These are phyloP conservation scores for Thermothielavioides terrestris DNA, from an alignment of 495 filamentous ascomycete genomes.

Conservation along the genomic window DNA sequence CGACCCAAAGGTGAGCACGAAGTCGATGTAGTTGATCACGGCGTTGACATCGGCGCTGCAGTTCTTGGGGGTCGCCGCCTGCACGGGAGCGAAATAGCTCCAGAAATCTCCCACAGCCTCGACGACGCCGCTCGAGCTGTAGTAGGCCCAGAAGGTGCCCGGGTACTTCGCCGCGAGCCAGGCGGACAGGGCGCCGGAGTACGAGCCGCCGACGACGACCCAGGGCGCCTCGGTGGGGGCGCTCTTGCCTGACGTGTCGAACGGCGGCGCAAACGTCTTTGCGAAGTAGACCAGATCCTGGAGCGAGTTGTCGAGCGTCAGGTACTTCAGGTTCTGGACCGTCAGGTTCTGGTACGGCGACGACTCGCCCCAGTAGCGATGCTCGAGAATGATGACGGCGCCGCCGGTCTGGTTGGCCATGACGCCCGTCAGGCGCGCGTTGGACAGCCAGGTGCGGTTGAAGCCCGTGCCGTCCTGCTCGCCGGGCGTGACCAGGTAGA, in stretches of 20 bases:
- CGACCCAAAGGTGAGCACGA: slow-evolving; percentile 34
- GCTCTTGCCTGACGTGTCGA: slow-evolving; percentile 46
- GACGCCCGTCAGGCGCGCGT: slow-evolving; percentile 35
- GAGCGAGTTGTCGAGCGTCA: slow-evolving; percentile 56
- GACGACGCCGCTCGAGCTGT: slow-evolving; percentile 54
- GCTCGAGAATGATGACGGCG: slow-evolving; percentile 51
- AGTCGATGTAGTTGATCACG: slow-evolving; percentile 52
- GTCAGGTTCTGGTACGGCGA: slow-evolving; percentile 50
- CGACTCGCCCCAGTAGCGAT: slow-evolving; percentile 55
- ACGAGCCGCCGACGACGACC: slow-evolving; percentile 56
- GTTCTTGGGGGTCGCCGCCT: slow-evolving; percentile 54
- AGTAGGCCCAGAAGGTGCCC: slow-evolving; percentile 61
- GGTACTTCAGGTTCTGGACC: slow-evolving; percentile 48
- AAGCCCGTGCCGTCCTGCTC: slow-evolving; percentile 47
- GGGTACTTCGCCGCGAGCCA: slow-evolving; percentile 53
- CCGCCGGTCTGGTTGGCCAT: slow-evolving; percentile 47
- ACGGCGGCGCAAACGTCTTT: slow-evolving; percentile 47
- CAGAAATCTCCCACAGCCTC: slow-evolving; percentile 56
- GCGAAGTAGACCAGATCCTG: slow-evolving; percentile 57
- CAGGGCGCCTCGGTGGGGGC: slow-evolving; percentile 50
- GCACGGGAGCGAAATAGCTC: slow-evolving; percentile 58
- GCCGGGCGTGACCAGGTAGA: slow-evolving; percentile 47
- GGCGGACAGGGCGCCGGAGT: slow-evolving; percentile 53
- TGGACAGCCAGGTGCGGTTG: slow-evolving; percentile 33
- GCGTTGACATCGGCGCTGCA: slow-evolving; percentile 49